phyloP scores from a whole-genome alignment of 2,329 filamentous ascomycete species.

The Hypomyces rosellus region DNA sequence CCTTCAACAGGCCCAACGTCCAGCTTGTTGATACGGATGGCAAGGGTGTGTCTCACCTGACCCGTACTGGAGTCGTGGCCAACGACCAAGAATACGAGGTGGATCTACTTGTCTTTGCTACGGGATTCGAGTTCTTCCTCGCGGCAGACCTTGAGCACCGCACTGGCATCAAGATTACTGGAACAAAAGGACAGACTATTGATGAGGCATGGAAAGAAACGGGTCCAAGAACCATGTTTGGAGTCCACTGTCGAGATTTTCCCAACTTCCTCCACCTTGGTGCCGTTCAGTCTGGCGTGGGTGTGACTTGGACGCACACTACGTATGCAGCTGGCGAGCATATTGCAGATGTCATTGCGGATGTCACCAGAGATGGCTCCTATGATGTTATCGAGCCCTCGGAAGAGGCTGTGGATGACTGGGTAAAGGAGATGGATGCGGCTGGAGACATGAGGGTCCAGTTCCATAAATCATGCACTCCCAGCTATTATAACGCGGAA shows the following conservation, averaged over 20 bases:
- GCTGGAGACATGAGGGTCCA: not conserved
- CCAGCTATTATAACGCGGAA: not conserved
- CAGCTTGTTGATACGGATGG: slow-evolving; percentile 52
- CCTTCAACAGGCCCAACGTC: slow-evolving; percentile 54
- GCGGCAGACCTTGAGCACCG: not conserved
- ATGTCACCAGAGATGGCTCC: not conserved
- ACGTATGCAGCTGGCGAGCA: not conserved
- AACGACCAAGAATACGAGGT: not conserved
- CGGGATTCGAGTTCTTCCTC: too few species aligned
- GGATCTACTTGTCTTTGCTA: not conserved
- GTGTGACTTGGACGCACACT: not conserved
- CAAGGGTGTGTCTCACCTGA: not conserved
- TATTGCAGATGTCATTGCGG: not conserved
- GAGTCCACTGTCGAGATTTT: not conserved
- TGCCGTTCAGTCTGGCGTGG: not conserved
- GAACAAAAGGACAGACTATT: not conserved
- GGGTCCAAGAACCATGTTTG: not conserved
- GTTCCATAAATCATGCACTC: not conserved
- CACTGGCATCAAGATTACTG: not conserved
- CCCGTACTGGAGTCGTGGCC: not conserved
- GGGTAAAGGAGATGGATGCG: not conserved
- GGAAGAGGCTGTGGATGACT: not conserved
- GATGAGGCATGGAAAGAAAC: not conserved
- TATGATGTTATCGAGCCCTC: not conserved
- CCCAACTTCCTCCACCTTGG: not conserved